Percentiles rank a stretch among this genome's conserved stretches.
Evolutionary conservation across 2,329 filamentous ascomycete genomes (phyloP).

Genomic region (Camillea tinctor): DNA sequence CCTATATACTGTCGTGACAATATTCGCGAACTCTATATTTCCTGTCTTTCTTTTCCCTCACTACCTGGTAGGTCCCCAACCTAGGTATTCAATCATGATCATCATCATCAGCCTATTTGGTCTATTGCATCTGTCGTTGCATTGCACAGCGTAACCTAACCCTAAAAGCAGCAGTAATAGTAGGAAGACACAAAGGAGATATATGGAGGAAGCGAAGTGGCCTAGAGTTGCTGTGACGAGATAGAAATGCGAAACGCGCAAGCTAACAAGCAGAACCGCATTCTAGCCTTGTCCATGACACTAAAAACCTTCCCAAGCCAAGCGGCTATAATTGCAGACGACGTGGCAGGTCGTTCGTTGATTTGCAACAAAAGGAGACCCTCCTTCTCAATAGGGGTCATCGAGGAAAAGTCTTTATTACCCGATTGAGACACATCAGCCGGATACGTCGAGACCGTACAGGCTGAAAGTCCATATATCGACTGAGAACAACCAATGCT

Average conservation of each 20-base stretch:
- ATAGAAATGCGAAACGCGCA: not conserved
- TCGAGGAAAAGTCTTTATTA: not conserved
- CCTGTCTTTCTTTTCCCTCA: not conserved
- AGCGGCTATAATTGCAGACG: not conserved
- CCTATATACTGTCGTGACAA: not conserved
- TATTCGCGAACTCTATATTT: not conserved
- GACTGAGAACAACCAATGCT: not conserved
- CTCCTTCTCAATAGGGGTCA: not conserved
- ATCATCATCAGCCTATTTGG: not conserved
- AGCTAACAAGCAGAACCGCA: not conserved
- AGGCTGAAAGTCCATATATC: not conserved
- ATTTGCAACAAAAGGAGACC: not conserved
- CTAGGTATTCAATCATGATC: too few species aligned
- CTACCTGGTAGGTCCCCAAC: not conserved
- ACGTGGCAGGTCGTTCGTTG: not conserved
- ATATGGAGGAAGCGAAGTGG: not conserved
- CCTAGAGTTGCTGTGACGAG: not conserved
- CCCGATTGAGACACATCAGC: not conserved
- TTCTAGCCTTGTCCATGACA: not conserved
- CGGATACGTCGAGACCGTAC: not conserved
- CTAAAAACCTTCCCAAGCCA: not conserved
- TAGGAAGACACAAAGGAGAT: too few species aligned
- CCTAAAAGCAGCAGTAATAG: not conserved
- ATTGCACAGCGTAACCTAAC: not conserved
- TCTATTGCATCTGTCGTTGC: not conserved